Evolutionary conservation across 495 filamentous ascomycete species (phyloP).

Genomic region (Tuber magnatum): DNA sequence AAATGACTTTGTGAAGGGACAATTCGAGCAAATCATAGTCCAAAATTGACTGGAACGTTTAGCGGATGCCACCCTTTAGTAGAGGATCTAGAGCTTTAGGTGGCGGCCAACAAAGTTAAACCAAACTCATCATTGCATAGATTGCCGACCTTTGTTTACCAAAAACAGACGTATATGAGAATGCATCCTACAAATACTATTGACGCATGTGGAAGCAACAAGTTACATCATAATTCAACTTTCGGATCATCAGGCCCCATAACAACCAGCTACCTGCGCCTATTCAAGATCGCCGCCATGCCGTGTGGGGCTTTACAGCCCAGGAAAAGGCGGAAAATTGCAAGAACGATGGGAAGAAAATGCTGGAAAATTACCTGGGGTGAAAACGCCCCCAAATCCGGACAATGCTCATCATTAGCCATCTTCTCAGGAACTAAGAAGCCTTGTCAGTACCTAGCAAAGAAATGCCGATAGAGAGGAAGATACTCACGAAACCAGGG

Average conservation of each 20-base stretch:
- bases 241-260: not conserved
- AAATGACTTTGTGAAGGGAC: not conserved
- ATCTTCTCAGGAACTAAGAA: too few species aligned
- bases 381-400: not conserved
- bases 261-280: not conserved
- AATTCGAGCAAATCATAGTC: too few species aligned
- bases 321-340: not conserved
- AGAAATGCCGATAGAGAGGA: too few species aligned
- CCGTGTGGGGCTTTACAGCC: not conserved
- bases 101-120: not conserved
- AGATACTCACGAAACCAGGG: not conserved
- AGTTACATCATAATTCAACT: not conserved
- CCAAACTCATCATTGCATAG: not conserved
- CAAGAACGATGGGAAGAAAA: not conserved
- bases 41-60: not conserved
- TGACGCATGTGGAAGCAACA: not conserved
- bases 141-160: too few species aligned
- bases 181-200: accelerated
- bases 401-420: not conserved
- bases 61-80: too few species aligned
- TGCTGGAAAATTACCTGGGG: not conserved
- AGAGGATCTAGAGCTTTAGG: too few species aligned
- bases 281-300: not conserved
- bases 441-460: not conserved
- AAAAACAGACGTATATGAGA: not conserved